phyloP scores from a whole-genome alignment of 805 yeast species.

The Ogataea minuta region DNA sequence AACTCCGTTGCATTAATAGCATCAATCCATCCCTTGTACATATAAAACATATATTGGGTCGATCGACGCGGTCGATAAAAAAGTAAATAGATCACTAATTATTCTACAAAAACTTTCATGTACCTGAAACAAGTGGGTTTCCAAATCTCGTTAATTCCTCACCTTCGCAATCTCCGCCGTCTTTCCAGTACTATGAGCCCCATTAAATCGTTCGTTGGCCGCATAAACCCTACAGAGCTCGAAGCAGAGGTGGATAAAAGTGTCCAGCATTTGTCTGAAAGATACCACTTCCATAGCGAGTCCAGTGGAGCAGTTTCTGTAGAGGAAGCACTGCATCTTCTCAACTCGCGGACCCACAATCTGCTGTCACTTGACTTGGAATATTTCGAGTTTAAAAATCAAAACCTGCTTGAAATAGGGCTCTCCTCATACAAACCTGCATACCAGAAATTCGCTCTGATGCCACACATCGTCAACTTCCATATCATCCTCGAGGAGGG shows the following conservation, averaged over 20 bases:
- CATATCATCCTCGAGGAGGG: constrained; percentile 30
- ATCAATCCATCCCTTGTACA: neutral
- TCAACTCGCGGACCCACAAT: constrained; percentile 20
- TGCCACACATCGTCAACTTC: constrained; percentile 32
- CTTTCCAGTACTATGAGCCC: no score
- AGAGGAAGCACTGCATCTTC: constrained; percentile 26
- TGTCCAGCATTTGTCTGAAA: no score
- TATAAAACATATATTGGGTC: neutral
- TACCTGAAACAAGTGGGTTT: no score
- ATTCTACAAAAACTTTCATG: neutral
- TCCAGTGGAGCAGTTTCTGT: constrained; percentile 10
- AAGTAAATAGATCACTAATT: neutral
- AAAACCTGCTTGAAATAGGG: constrained; percentile 31
- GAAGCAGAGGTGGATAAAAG: no score
- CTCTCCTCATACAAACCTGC: constrained; percentile 31
- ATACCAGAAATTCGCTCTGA: constrained; percentile 27
- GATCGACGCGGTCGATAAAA: neutral
- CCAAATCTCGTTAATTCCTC: no score
- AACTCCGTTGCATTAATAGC: neutral
- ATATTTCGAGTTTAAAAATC: constrained; percentile 13
- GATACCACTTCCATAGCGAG: no score
- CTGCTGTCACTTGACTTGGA: constrained; percentile 33
- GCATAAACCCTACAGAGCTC: no score
- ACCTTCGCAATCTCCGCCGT: no score
- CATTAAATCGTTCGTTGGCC: no score